Conservation (phyloP, 1,139 yeast genomes). For the Kurtzmaniella quercitrusa region DNA sequence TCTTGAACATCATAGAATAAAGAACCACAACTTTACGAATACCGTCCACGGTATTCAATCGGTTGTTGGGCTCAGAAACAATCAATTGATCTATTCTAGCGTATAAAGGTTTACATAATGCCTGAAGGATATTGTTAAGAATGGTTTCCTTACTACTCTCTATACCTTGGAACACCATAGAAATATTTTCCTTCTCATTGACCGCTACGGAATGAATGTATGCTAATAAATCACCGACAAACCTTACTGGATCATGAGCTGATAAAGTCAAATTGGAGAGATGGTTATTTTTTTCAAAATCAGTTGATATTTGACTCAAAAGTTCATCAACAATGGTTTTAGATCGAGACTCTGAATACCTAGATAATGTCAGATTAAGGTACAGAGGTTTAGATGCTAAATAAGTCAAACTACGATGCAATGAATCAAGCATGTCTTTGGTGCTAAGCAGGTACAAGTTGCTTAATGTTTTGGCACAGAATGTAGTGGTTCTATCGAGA, state of each 20-base stretch:
- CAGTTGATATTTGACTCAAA: slow-evolving; percentile 44
- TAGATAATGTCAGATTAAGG: slow-evolving; percentile 45
- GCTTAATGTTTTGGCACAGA: slow-evolving; percentile 31
- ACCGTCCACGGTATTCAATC: slow-evolving; percentile 51
- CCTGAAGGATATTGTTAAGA: slow-evolving; percentile 24
- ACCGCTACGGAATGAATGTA: slow-evolving; percentile 87
- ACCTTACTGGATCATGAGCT: slow-evolving; percentile 78
- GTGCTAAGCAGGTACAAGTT: slow-evolving; percentile 33
- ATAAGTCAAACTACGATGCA: slow-evolving; percentile 32
- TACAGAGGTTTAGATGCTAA: slow-evolving; percentile 40
- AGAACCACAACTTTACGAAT: slow-evolving; percentile 62
- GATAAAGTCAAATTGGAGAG: slow-evolving; percentile 56
- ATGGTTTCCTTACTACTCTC: slow-evolving; percentile 7
- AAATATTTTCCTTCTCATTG: slow-evolving; percentile 77
- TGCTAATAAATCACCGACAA: slow-evolving; percentile 84
- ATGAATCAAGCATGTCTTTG: slow-evolving; percentile 21
- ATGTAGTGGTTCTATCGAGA: slow-evolving; percentile 42
- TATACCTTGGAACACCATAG: slow-evolving; percentile 29
- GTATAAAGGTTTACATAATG: slow-evolving; percentile 37
- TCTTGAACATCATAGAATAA: slow-evolving; percentile 66
- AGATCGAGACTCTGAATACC: slow-evolving; percentile 53
- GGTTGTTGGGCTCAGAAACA: slow-evolving; percentile 51
- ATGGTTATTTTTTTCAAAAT: slow-evolving; percentile 9
- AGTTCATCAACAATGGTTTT: slow-evolving; percentile 57
- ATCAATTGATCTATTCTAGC: slow-evolving; percentile 64